Evolutionary conservation across 805 yeast genomes (phyloP).

Genomic region (Saturnispora dispora): DNA sequence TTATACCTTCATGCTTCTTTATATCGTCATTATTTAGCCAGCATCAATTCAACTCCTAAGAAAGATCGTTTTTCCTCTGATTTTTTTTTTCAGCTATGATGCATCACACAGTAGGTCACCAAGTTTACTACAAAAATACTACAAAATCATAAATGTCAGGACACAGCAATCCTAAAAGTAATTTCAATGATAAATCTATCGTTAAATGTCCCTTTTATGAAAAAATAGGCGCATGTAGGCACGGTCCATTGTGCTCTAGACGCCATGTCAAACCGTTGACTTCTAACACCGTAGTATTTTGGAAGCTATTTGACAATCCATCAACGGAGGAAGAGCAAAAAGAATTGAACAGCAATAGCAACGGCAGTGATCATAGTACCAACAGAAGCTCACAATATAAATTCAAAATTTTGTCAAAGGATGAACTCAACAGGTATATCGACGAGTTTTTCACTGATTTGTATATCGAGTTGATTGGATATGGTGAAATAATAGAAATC

Average conservation of each 20-base stretch:
- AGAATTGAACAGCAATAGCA: background rate
- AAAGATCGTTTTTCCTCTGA: background rate
- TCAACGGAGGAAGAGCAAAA: conserved; percentile 26
- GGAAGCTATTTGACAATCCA: conserved; percentile 59
- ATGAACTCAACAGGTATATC: conserved; percentile 37
- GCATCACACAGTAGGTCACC: background rate
- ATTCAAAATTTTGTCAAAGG: conserved; percentile 14
- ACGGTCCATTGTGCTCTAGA: conserved; percentile 80
- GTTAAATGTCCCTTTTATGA: conserved; percentile 14
- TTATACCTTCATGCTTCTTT: background rate
- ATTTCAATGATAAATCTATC: background rate
- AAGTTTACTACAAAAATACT: no score
- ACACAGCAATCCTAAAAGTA: background rate
- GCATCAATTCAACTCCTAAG: background rate
- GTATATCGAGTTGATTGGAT: conserved; percentile 47
- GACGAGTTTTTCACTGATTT: conserved; percentile 65
- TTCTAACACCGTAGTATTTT: conserved; percentile 56
- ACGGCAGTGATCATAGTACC: background rate
- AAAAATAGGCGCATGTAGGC: conserved; percentile 89
- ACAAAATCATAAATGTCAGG: background rate
- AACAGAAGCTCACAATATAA: background rate
- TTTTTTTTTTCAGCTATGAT: background rate
- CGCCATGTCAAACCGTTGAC: conserved; percentile 56
- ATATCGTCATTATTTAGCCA: background rate
- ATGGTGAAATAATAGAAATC: conserved; percentile 49